A percentile compares a stretch with the other conserved stretches of the same genome.
These are phyloP conservation scores for Rhodotorula glutinis DNA, from an alignment of 1,284 basidiomycete species.

Conservation along the genomic window DNA sequence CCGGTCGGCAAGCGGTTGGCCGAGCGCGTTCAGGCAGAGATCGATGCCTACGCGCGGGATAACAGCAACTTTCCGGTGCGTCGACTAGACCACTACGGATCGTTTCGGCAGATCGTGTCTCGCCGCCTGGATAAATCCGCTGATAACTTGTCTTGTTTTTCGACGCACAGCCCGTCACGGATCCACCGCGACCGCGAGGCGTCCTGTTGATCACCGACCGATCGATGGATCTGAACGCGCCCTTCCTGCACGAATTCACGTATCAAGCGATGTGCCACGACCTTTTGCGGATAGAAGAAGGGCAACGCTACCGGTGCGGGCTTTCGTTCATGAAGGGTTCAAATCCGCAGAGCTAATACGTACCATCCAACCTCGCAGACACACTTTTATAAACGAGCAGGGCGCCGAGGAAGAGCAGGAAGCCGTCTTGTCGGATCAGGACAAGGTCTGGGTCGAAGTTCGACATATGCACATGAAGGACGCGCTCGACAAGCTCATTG, in stretches of 20 bases:
- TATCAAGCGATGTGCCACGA: slow-evolving; percentile 99
- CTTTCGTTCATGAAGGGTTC: not conserved
- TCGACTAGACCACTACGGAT: slow-evolving; percentile 42
- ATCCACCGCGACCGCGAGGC: slow-evolving; percentile 67
- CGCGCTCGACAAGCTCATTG: slow-evolving; percentile 92
- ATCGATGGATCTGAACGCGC: slow-evolving; percentile 86
- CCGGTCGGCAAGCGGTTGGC: slow-evolving; percentile 75
- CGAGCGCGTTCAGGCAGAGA: slow-evolving; percentile 69
- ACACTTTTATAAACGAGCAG: slow-evolving; percentile 44
- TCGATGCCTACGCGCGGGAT: slow-evolving; percentile 78
- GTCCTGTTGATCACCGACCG: slow-evolving; percentile 92
- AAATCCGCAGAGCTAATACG: not conserved
- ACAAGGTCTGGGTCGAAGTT: slow-evolving; percentile 85
- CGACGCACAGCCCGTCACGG: slow-evolving; percentile 56
- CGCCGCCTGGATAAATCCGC: slow-evolving; percentile 18
- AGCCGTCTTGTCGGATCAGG: slow-evolving; percentile 75
- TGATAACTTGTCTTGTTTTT: slow-evolving; percentile 9
- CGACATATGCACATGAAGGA: slow-evolving; percentile 98
- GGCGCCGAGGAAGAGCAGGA: slow-evolving; percentile 83
- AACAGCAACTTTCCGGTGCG: slow-evolving; percentile 82
- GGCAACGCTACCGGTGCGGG: slow-evolving; percentile 79
- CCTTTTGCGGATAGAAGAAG: slow-evolving; percentile 80
- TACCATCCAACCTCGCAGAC: slow-evolving; percentile 5
- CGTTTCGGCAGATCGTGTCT: not conserved
- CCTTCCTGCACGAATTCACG: slow-evolving; percentile 94